Base-by-base conservation (phyloP, 2,329 filamentous ascomycete species). In the Ophiostoma novo-ulmi region DNA sequence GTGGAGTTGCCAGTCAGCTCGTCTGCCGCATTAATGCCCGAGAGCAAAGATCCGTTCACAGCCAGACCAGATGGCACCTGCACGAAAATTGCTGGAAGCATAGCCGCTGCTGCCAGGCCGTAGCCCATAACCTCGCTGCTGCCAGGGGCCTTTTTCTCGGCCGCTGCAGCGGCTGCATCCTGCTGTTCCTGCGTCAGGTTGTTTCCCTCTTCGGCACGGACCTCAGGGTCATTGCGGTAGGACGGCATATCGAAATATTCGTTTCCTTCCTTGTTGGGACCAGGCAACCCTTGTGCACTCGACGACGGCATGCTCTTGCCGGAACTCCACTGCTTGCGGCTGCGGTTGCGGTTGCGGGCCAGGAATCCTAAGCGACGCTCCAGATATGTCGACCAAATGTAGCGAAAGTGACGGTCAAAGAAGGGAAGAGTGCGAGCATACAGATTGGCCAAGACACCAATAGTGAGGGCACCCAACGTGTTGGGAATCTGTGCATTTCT, bases 11-110 rank as follows among this genome's bases (percentile, higher is more conserved):
- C 77, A 1, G 82, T 86, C 64, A 88, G 82, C 69, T 84, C 80
- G 72, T 89, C 82, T 0, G 88, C 87, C 6, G 82, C 84, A 5
- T 81, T 82, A 70, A 90, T 79, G 20, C 88, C 87, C 8, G 85
- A 84, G 5, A 89, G 78, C 22, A 89, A 79, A 17, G 85, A 87
- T 0, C 87, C 87, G 38, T 83, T 82, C 0, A 85, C 86, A 3
- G 87, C 87, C n/a, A 89, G 79, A 38, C 87, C 86, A 26, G 85
- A 87, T 0, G 87, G 87, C 36, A 89, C 87, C 73, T 88, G 87
- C 1, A 89, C 85, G 73, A 96, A 96, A 73, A 97, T 96, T 5
- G 91, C 93, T 0, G 93, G 93, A 11, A 97, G 81, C 84, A 97
- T 92, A 1, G 91, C 90, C 0, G 92, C 92, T 0, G 93, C 93